Evolutionary conservation across 805 yeast genomes (phyloP), one percentile per base, ranked within the genome.

Genomic region (Metschnikowia cubensis): DNA sequence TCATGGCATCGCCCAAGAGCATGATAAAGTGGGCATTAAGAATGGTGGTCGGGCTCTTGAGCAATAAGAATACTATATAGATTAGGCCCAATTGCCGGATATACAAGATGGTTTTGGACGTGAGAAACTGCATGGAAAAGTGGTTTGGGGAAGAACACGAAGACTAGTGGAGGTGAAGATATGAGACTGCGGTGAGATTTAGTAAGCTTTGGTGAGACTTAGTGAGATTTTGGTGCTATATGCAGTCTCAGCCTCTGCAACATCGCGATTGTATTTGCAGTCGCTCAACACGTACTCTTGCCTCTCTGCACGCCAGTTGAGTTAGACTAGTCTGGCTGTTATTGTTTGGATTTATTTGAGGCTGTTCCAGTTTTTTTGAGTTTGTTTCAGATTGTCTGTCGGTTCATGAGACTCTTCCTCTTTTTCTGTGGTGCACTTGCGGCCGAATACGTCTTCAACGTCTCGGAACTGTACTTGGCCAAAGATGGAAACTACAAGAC

Each of bases 1-100:
- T 64, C 86, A 83, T 79, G 6, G 89, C 84, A 57, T 78, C 78
- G 0, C 85, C 82, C 41, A 83, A 64, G 10, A 82, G 70, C n/a
- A 80, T 47, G 11, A 77, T 66, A 45, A 80, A 74, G 22, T 80
- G 75, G 42, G 79, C 68, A 14, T 71, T 71, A 18, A 76, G 56
- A 18, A 83, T 53, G 3, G 59, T 47, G n/a, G 66, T 59, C 2
- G 84, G 80, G 59, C 78, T 77, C 52, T 75, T 80, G 47, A 76
- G 62, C 36, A 81, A 63, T 48, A 68, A 67, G 59, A 73, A 81
- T 1, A 84, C 63, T 2, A 77, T 52, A 6, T 74, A 62, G 17
- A 75, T 60, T 29, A 81, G 69, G 36, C 75, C 70, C 8, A 74
- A 68, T 13, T 76, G 71, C 55, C 86, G 75, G 29, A 71, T 49